Evolutionary conservation across 345 rosid genomes (phyloP), one percentile per base, ranked within the genome.

Genomic region (Eucalyptus regnans): DNA sequence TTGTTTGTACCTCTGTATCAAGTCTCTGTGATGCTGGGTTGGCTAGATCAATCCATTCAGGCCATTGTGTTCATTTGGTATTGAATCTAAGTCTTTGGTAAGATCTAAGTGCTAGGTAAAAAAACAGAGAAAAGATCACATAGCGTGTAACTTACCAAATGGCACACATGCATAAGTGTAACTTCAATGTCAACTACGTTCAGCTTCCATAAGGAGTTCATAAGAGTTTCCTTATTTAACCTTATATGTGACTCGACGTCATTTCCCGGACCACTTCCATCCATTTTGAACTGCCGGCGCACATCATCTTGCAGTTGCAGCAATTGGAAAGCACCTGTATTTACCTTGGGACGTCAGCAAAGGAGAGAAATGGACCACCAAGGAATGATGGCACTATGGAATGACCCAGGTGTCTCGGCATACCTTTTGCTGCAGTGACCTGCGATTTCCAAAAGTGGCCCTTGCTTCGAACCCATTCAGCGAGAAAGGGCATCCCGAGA

Each of bases 291-390:
- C 88, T 94, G 95, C 85, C 91, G 87, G 83, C 92, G 93, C 56
- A 94, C 93, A 71, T 97, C 98, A 88, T 96, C 99, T 92, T 97
- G 99, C 89, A 97, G 95, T 89, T 97, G 99, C 90, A 97, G 93
- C 86, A 97, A 90, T 94, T 96, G 99, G 87, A 93, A 95, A 80
- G 98, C 99, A 46, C 99, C 97, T 97, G 92, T n/a, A 89, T 85
- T 89, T 85, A 43, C 58, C 33, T 80, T 86, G 54, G 49, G 68
- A 68, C 17, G 86, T 90, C 62, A 56, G 13, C 80, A 88, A 88
- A 20, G 31, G 43, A 83, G 33, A 76, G 25, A 50, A 88, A 13
- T 20, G 33, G 80, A 66, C 50, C 37, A 17, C 52, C 83, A 33
- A 17, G 80, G 48, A 48, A 31, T 13, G 43, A 60, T 29, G 87